Percentiles rank a stretch among this genome's conserved stretches.
Evolutionary conservation across 208 protist species (phyloP).

Genomic region (Trichomonas vaginalis): DNA sequence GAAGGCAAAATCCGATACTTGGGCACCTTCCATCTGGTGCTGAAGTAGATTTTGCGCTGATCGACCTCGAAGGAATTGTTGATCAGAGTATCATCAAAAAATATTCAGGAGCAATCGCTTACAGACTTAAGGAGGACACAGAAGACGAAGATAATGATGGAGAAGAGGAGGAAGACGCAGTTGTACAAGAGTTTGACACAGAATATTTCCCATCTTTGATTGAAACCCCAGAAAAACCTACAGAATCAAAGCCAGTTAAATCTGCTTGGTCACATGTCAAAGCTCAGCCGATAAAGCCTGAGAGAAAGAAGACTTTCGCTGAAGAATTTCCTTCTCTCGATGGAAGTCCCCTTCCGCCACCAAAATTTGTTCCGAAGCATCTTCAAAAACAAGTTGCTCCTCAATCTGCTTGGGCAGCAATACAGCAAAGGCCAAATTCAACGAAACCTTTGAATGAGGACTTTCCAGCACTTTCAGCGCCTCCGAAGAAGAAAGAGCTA

Average conservation of each 20-base stretch:
- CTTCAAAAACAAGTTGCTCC: neutral
- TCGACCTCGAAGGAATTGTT: neutral
- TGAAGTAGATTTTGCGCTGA: neutral
- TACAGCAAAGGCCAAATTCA: neutral
- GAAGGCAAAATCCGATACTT: neutral
- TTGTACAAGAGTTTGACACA: neutral
- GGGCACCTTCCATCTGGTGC: neutral
- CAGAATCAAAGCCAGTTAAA: neutral
- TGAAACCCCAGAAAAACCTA: neutral
- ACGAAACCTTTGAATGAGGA: neutral
- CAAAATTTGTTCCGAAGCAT: neutral
- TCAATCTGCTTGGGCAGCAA: neutral
- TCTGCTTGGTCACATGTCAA: neutral
- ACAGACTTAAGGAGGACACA: neutral
- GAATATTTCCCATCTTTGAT: neutral
- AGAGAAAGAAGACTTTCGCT: neutral
- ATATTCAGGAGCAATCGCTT: neutral
- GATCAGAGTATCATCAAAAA: neutral
- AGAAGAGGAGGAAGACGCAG: neutral
- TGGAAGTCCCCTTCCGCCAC: neutral
- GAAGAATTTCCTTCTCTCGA: neutral
- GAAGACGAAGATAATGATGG: neutral
- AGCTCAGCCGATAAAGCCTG: neutral
- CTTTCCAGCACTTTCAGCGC: neutral
- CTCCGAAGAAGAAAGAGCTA: neutral